Evolutionary conservation across 1,284 basidiomycete genomes (phyloP).

Genomic region (Puccinia triticina): DNA sequence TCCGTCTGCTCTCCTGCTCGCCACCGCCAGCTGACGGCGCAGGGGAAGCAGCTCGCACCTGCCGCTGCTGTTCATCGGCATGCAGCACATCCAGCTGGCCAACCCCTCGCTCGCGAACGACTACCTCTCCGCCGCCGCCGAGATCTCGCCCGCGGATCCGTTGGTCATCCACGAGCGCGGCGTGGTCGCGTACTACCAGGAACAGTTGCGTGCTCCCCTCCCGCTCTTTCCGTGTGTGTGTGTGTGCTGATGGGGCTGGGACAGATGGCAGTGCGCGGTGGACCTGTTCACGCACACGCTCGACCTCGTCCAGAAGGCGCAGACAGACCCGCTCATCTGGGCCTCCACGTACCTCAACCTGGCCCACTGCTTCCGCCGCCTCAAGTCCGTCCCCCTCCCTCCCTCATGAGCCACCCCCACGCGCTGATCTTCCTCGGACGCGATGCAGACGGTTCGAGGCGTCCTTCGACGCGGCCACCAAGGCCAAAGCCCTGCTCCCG

Average conservation of each 20-base stretch:
- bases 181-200: slow-evolving; percentile 84
- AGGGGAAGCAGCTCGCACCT: slow-evolving; percentile 94
- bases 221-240: neutral
- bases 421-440: neutral
- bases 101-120: slow-evolving; percentile 82
- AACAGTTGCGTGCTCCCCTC: slow-evolving; percentile 67
- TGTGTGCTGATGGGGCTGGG: neutral
- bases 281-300: slow-evolving; percentile 73
- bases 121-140: slow-evolving; percentile 77
- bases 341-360: slow-evolving; percentile 84
- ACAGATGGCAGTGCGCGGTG: slow-evolving; percentile 72
- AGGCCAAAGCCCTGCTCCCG: slow-evolving; percentile 78
- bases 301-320: slow-evolving; percentile 74
- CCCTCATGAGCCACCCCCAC: neutral
- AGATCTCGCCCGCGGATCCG: slow-evolving; percentile 82
- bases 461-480: slow-evolving; percentile 72
- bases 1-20: neutral
- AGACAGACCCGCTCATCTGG: slow-evolving; percentile 82
- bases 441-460: slow-evolving; percentile 68
- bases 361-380: slow-evolving; percentile 79
- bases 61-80: slow-evolving; percentile 91
- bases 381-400: slow-evolving; percentile 65
- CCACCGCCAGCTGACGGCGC: neutral
- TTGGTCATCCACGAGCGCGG: slow-evolving; percentile 88
- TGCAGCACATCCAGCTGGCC: slow-evolving; percentile 92